A percentile compares a stretch with the other conserved stretches of the same genome.
phyloP scores from a whole-genome alignment of 2,329 filamentous ascomycete genomes.

The Clarireedia sp. region DNA sequence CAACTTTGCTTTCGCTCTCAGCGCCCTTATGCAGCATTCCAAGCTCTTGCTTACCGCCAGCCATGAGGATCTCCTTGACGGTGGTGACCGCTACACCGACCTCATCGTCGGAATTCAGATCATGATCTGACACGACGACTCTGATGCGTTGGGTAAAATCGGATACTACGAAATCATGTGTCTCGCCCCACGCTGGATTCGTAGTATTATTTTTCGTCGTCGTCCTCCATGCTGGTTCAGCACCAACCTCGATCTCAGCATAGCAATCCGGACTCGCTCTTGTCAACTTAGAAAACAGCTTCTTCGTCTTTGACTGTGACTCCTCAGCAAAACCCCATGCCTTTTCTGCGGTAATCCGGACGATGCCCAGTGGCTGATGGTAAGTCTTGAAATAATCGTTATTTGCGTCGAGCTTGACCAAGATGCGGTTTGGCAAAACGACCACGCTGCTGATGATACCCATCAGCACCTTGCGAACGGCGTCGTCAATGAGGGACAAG shows the following conservation, averaged over 20 bases:
- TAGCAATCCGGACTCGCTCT: background rate
- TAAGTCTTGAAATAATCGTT: background rate
- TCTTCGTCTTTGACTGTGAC: background rate
- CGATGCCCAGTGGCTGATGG: background rate
- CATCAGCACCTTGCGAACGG: background rate
- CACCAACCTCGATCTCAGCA: background rate
- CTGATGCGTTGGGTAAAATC: background rate
- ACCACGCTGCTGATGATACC: background rate
- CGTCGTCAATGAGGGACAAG: background rate
- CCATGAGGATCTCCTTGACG: background rate
- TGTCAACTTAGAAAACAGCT: background rate
- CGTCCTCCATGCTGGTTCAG: background rate
- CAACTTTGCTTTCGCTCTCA: background rate
- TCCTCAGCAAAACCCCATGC: background rate
- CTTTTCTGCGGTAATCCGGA: background rate
- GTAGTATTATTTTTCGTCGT: background rate
- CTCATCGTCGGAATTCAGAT: background rate
- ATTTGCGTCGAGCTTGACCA: background rate
- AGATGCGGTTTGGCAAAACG: background rate
- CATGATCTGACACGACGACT: background rate
- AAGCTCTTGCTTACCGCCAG: background rate
- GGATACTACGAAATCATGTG: background rate
- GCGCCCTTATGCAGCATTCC: background rate
- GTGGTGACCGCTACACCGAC: background rate
- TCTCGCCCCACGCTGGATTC: background rate